Evolutionary conservation across 345 rosid genomes (phyloP).

Genomic region (Geranium rotundifolium): DNA sequence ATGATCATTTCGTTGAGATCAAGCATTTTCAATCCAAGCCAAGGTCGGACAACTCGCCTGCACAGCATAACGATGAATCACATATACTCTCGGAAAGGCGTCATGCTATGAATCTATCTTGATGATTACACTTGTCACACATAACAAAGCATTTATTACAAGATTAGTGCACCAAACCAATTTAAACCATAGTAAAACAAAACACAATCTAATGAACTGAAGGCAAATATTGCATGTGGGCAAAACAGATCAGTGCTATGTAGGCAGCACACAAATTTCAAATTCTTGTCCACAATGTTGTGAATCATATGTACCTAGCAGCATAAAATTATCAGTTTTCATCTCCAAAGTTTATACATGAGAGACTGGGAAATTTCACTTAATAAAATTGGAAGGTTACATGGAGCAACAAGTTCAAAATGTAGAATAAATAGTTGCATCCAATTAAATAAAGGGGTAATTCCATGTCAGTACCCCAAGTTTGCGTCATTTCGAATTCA

Average conservation of each 20-base stretch:
- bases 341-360: too few species aligned
- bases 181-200: too few species aligned
- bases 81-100: background rate
- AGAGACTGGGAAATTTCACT: background rate
- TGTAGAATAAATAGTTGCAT: background rate
- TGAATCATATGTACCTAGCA: background rate
- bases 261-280: background rate
- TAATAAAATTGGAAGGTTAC: background rate
- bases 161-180: too few species aligned
- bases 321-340: background rate
- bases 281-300: background rate
- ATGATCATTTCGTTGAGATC: slow-evolving; percentile 76
- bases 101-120: background rate
- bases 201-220: too few species aligned
- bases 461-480: too few species aligned
- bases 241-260: background rate
- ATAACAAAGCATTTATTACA: background rate
- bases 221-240: too few species aligned
- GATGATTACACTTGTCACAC: background rate
- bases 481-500: too few species aligned
- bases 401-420: background rate
- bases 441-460: background rate
- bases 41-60: slow-evolving; percentile 90
- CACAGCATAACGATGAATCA: slow-evolving; percentile 6
- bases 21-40: slow-evolving; percentile 91